Base-by-base conservation (phyloP, 805 yeast species). In the Millerozyma miso region DNA sequence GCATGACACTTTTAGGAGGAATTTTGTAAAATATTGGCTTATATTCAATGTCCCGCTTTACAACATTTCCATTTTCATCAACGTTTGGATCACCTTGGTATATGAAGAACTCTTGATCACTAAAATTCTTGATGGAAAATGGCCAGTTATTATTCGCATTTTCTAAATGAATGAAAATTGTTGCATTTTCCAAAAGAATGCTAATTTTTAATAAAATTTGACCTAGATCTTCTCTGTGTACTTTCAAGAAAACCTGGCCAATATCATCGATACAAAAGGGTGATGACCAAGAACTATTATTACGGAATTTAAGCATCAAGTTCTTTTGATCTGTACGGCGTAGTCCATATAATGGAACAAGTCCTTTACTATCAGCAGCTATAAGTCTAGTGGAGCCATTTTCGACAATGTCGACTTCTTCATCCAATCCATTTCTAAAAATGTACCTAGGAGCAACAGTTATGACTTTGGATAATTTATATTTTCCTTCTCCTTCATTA, bases 1-100 rank as follows among this genome's bases (percentile, higher is more conserved):
- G 97, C 98, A 93, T 93, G 2, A 88, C 95, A 63, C 96, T 86
- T 55, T 80, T 80, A 1, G 95, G 81, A 0, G 98, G 97, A 10
- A 95, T 74, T 37, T 79, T 76, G 59, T 91, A 93, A 54, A 74
- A 80, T 8, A 88, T 73, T 0, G 97, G 97, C 48, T 79, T 81
- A 63, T 84, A 90, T 10, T 76, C 74, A 2, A 72, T 69, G 38
- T 76, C 81, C 1, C 67, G 58, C 19, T 67, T 73, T 2, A 70
- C 72, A 8, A 72, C 63, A 40, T 75, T 75, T 15, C 81, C 83
- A 40, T 86, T 88, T 45, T 79, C 83, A 45, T 81, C 85, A 10
- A 69, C 51, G 45, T 70, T 68, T 1, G 97, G 96, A 63, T 90
- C 86, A 39, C 85, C 76, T 58, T 93, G 99, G 59, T 84, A 91